Percentiles rank a stretch among this genome's conserved stretches.
Conservation (phyloP, 2,329 filamentous ascomycete species). For the Colletotrichum magnum region DNA sequence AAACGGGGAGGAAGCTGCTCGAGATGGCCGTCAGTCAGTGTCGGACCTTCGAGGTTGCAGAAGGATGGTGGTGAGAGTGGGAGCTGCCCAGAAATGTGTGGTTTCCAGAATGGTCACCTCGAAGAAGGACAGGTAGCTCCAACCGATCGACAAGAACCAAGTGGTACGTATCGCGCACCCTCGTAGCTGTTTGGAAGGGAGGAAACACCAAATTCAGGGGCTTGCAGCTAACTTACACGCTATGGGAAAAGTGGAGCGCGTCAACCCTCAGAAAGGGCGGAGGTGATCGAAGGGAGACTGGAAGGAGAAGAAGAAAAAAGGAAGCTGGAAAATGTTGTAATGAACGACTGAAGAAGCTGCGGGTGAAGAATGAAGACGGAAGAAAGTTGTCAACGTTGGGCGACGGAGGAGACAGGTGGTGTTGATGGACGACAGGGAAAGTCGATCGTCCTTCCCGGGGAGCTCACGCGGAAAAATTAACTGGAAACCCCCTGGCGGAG, state of each 20-base stretch:
- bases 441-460: conserved; percentile 14
- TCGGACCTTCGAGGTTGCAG: conserved; percentile 12
- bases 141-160: conserved; percentile 16
- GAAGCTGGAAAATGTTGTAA: conserved; percentile 15
- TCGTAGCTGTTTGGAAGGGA: conserved; percentile 29
- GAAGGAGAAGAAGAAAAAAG: conserved; percentile 37
- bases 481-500: conserved; percentile 27
- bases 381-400: not conserved
- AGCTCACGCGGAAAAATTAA: conserved; percentile 30
- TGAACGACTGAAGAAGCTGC: conserved; percentile 35
- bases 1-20: conserved; percentile 35
- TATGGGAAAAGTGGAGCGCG: conserved; percentile 32
- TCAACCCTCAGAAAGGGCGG: conserved; percentile 27
- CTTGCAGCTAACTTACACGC: conserved; percentile 38
- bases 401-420: conserved; percentile 16
- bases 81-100: conserved; percentile 8
- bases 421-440: conserved; percentile 13
- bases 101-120: conserved; percentile 14
- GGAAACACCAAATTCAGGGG: conserved; percentile 16
- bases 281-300: conserved; percentile 29
- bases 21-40: conserved; percentile 27
- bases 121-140: conserved; percentile 41
- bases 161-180: conserved; percentile 35
- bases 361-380: conserved; percentile 2
- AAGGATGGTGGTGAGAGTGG: conserved; percentile 13